These are phyloP conservation scores for Cladosporium sp. DNA, from an alignment of 2,329 filamentous ascomycete species.

Conservation along the genomic window DNA sequence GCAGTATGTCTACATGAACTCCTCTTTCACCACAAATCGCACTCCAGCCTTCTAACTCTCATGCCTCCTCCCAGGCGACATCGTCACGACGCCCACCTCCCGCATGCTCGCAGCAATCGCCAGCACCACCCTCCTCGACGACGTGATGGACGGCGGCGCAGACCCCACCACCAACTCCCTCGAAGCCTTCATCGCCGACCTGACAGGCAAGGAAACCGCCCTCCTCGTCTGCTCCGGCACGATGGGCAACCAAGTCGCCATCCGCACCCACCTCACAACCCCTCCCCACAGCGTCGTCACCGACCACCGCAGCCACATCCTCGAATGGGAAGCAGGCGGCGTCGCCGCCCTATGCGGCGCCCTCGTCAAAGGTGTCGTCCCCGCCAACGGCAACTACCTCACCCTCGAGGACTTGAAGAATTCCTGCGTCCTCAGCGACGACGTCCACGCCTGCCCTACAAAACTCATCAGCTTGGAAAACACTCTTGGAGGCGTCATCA, in stretches of 20 bases:
- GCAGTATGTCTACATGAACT: slow-evolving; percentile 35
- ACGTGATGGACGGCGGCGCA: slow-evolving; percentile 73
- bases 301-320: slow-evolving; percentile 74
- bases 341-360: slow-evolving; percentile 70
- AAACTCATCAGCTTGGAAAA: slow-evolving; percentile 81
- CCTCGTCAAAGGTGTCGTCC: slow-evolving; percentile 61
- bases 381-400: slow-evolving; percentile 67
- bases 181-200: slow-evolving; percentile 66
- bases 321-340: slow-evolving; percentile 65
- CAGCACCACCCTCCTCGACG: slow-evolving; percentile 72
- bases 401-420: slow-evolving; percentile 72
- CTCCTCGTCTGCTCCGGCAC: slow-evolving; percentile 85
- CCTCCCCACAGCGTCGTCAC: slow-evolving; percentile 79
- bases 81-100: slow-evolving; percentile 69
- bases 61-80: slow-evolving; percentile 46
- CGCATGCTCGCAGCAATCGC: slow-evolving; percentile 80
- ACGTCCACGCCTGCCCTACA: slow-evolving; percentile 77
- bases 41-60: background rate
- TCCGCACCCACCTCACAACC: slow-evolving; percentile 71
- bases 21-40: background rate
- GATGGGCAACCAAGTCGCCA: slow-evolving; percentile 87
- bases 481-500: slow-evolving; percentile 73
- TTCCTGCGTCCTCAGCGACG: slow-evolving; percentile 60
- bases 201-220: slow-evolving; percentile 71
- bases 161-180: slow-evolving; percentile 74